Base-by-base conservation (phyloP, 345 rosid genomes). In the Arabis hirsuta region DNA sequence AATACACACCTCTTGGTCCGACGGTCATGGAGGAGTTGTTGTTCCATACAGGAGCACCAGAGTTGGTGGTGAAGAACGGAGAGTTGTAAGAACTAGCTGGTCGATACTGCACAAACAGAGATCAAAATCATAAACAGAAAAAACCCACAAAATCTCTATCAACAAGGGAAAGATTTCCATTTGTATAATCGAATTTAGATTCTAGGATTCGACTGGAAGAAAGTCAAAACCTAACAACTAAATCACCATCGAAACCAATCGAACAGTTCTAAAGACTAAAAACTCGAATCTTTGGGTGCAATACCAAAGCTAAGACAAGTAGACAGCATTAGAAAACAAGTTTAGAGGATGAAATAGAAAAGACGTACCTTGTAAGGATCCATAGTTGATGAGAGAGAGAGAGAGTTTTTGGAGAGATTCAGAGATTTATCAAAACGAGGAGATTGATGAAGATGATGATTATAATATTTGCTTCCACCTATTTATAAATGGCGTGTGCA, bases 281-380 rank as follows among this genome's bases (percentile, higher is more conserved):
- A 66, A 67, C 4, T n/a, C 4, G 6, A 16, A 55, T 42, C 43
- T 51, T 1, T 3, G 44, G 67, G 72, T 57, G 72, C 71, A 62
- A 69, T 34, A 2, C 12, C 65, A 29, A 26, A 69, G 44, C 29
- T 16, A 7, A 34, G 69, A 39, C 27, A 22, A 22, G 24, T 22
- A 22, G 24, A 22, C 24, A 51, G 4, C 54, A 27, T 26, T 61
- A 45, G 6, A n/a, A 12, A 60, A 36, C 8, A 0, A 59, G 64
- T 45, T 19, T 41, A 3, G 12, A 39, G 3, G 32, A 3, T 79
- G 47, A 84, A 67, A 13, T 22, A 51, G n/a, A 6, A 24, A 16
- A 31, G 27, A 60, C n/a, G 26, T 52, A 79, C 82, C 82, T 79
- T 84, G 85, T 84, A 84, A 4, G 88, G 88, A 80, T 84, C 88